Conservation (phyloP, 2,329 filamentous ascomycete genomes). For the Bipolaris oryzae region DNA sequence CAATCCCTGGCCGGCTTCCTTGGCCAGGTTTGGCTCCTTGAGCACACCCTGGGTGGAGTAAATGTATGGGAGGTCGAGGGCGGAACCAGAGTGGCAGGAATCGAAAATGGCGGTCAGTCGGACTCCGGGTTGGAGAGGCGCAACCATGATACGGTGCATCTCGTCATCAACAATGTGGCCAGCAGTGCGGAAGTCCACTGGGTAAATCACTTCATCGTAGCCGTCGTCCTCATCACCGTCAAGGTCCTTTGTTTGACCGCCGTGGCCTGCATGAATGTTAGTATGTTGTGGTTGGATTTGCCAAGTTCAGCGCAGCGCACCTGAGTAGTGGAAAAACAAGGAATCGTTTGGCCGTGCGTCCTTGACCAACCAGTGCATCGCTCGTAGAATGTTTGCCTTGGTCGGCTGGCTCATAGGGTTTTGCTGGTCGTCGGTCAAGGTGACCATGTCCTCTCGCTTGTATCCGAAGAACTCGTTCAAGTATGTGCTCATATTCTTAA, state of each 20-base stretch:
- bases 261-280: slow-evolving; percentile 64
- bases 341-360: slow-evolving; percentile 92
- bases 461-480: slow-evolving; percentile 89
- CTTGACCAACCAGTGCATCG: slow-evolving; percentile 98
- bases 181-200: slow-evolving; percentile 78
- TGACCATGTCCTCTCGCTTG: slow-evolving; percentile 94
- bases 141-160: slow-evolving; percentile 81
- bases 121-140: slow-evolving; percentile 78
- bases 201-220: slow-evolving; percentile 83
- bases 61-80: slow-evolving; percentile 77
- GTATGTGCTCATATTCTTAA: slow-evolving; percentile 94
- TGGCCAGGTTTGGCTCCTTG: slow-evolving; percentile 81
- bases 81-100: slow-evolving; percentile 79
- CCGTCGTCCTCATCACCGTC: slow-evolving; percentile 83
- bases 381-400: slow-evolving; percentile 90
- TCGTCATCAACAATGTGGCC: slow-evolving; percentile 85
- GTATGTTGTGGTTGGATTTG: not conserved
- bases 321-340: slow-evolving; percentile 96
- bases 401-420: slow-evolving; percentile 97
- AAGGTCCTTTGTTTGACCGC: slow-evolving; percentile 79
- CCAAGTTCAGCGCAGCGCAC: slow-evolving; percentile 55
- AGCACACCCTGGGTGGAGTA: slow-evolving; percentile 81
- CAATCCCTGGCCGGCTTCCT: slow-evolving; percentile 76
- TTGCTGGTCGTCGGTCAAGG: slow-evolving; percentile 94
- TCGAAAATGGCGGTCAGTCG: slow-evolving; percentile 83